Base-by-base conservation (phyloP, 177 flowering plant genomes). In the Vitis hybrid region DNA sequence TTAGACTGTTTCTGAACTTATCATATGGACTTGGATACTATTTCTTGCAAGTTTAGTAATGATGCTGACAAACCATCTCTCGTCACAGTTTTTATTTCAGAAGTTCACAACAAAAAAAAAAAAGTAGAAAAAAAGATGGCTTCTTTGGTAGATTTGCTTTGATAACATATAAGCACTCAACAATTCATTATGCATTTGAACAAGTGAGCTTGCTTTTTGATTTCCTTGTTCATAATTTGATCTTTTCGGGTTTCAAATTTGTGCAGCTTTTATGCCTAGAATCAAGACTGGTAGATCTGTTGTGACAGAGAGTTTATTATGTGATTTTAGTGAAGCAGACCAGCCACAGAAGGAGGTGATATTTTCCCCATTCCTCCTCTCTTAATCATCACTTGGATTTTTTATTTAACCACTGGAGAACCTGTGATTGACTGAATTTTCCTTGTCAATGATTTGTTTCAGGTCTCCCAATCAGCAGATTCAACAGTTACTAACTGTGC, bases 261-360 rank as follows among this genome's bases (percentile, higher is more conserved):
- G 10, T 78, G 83, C 91, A 95, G 99, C 99, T 71, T 89, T 85
- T 71, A 89, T 95, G 93, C 85, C 88, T 9, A 88, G 81, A 76
- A 89, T 93, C 62, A 93, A 85, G 82, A 70, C 85, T 9, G 81
- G 77, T 29, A 82, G 98, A 79, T 78, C 92, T 1, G 69, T 89
- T 55, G 76, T 76, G 69, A 71, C 86, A 3, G 90, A 84, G n/a
- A 77, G 70, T 65, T 71, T 86, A 16, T 91, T 26, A 39, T 39
- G 99, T 70, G 84, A 90, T 77, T 95, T 93, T 68, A 82, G 78
- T 65, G 87, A 90, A 50, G 86, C 83, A 0, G 89, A 87, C 19
- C 70, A 83, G 67, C 19, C 62, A 12, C 79, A 77, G 49, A 85
- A 86, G 92, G 90, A 86, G 53, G 66, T 48, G 6, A 22, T 5